These are phyloP conservation scores for Ophiostoma pallidulum DNA, from an alignment of 2,329 filamentous ascomycete species.

Conservation along the genomic window DNA sequence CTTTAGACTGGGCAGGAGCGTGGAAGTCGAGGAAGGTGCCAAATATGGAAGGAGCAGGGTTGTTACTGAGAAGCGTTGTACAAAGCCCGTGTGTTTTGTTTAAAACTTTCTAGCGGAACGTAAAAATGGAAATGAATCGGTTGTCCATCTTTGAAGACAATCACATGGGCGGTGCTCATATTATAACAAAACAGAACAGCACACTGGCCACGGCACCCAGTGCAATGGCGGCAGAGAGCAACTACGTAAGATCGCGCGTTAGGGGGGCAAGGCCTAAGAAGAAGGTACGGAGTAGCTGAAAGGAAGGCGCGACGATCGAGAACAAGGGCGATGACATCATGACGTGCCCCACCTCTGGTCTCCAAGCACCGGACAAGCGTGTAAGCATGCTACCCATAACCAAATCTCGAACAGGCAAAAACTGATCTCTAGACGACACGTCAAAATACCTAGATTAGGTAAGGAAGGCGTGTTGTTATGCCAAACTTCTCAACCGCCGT, in stretches of 20 bases:
- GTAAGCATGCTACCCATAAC: too few species aligned
- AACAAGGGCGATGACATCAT: slow-evolving; percentile 11
- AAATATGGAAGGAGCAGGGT: slow-evolving; percentile 8
- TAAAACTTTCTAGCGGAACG: too few species aligned
- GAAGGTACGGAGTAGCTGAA: neutral
- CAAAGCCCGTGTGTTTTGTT: too few species aligned
- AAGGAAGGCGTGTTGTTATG: too few species aligned
- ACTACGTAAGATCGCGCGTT: neutral
- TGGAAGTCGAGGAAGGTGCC: neutral
- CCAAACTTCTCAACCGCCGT: too few species aligned
- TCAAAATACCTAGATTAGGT: too few species aligned
- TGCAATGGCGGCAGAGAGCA: neutral
- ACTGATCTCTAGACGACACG: too few species aligned
- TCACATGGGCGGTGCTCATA: neutral
- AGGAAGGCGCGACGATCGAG: neutral
- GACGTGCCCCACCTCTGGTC: slow-evolving; percentile 2
- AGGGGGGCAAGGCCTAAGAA: too few species aligned
- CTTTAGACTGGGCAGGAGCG: too few species aligned
- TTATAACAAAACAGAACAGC: slow-evolving; percentile 1
- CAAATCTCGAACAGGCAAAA: too few species aligned
- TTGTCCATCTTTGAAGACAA: neutral
- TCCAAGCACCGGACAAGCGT: neutral
- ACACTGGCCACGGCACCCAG: neutral
- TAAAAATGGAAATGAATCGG: slow-evolving; percentile 1
- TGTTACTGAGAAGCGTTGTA: too few species aligned